phyloP scores from a whole-genome alignment of 1,139 yeast genomes.

The Wickerhamiella infanticola region DNA sequence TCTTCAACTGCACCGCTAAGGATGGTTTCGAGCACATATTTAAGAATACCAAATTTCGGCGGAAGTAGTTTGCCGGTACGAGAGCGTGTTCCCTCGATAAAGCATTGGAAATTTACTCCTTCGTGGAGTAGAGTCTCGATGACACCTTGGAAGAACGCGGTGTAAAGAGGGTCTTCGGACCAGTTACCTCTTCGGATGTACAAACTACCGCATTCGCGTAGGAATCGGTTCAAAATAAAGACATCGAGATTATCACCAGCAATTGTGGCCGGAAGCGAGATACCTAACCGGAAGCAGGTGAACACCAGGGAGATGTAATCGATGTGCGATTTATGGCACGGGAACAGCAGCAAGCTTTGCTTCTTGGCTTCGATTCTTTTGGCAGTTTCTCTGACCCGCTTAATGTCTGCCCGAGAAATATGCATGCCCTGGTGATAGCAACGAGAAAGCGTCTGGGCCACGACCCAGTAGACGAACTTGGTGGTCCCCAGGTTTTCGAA shows the following conservation, averaged over 20 bases:
- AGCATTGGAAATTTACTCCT: conserved; percentile 45
- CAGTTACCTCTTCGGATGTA: conserved; percentile 27
- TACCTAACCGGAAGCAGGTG: conserved; percentile 39
- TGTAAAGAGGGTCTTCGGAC: conserved; percentile 40
- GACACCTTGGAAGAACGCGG: conserved; percentile 36
- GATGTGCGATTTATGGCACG: conserved; percentile 49
- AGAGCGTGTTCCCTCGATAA: conserved; percentile 53
- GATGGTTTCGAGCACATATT: conserved; percentile 35
- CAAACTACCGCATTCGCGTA: conserved; percentile 29
- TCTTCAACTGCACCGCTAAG: conserved; percentile 33
- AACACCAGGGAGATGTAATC: conserved; percentile 51
- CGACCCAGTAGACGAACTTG: conserved; percentile 24
- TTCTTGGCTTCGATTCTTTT: conserved; percentile 22
- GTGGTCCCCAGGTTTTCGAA: conserved; percentile 22
- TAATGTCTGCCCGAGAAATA: conserved; percentile 24
- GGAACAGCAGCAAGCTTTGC: conserved; percentile 27
- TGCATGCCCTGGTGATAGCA: conserved; percentile 32
- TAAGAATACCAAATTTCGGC: conserved; percentile 51
- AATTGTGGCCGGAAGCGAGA: conserved; percentile 44
- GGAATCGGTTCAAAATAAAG: conserved; percentile 37
- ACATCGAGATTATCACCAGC: conserved; percentile 60
- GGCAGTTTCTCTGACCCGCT: conserved; percentile 23
- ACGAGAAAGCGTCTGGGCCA: conserved; percentile 27
- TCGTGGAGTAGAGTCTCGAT: conserved; percentile 37
- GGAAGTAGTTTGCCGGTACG: conserved; percentile 49